Percentiles rank a stretch among this genome's conserved stretches.
Evolutionary conservation across 139 green algal genomes (phyloP).

Genomic region (Coccomyxa sp.): DNA sequence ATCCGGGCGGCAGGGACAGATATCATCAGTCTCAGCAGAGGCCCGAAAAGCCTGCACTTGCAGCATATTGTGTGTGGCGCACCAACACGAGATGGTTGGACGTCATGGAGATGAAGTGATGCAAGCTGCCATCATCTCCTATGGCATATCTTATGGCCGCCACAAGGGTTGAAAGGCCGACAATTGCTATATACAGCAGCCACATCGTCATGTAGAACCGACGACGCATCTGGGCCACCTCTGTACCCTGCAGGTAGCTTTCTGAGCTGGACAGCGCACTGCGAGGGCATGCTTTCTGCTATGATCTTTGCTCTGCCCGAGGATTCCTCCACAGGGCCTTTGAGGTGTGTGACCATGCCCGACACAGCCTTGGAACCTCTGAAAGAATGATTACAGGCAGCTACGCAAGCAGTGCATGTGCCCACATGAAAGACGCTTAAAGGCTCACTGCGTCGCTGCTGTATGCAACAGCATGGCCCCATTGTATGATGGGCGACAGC

Average conservation of each 20-base stretch:
- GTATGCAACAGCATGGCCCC: slow-evolving; percentile 17
- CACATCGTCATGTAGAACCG: slow-evolving; percentile 16
- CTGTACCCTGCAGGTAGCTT: slow-evolving; percentile 7
- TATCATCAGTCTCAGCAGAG: background rate
- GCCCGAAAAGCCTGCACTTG: background rate
- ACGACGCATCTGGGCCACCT: slow-evolving; percentile 4
- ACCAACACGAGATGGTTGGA: slow-evolving; percentile 12
- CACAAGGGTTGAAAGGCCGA: slow-evolving; percentile 3
- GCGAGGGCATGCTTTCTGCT: too few species aligned
- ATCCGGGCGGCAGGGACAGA: background rate
- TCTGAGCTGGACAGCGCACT: too few species aligned
- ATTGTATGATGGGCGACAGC: slow-evolving; percentile 22
- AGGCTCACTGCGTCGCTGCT: slow-evolving; percentile 4
- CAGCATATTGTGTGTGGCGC: background rate
- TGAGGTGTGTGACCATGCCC: too few species aligned
- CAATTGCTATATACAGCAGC: slow-evolving; percentile 10
- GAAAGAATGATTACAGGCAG: background rate
- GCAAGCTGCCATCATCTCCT: slow-evolving; percentile 8
- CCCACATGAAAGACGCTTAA: too few species aligned
- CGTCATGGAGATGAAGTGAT: slow-evolving; percentile 17
- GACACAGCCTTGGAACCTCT: too few species aligned
- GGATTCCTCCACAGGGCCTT: too few species aligned
- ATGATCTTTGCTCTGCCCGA: too few species aligned
- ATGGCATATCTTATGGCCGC: slow-evolving; percentile 7
- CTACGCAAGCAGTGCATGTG: background rate